A percentile compares a stretch with the other conserved stretches of the same genome.
phyloP scores from a whole-genome alignment of 2,329 filamentous ascomycete genomes.

The Fusarium sp. region DNA sequence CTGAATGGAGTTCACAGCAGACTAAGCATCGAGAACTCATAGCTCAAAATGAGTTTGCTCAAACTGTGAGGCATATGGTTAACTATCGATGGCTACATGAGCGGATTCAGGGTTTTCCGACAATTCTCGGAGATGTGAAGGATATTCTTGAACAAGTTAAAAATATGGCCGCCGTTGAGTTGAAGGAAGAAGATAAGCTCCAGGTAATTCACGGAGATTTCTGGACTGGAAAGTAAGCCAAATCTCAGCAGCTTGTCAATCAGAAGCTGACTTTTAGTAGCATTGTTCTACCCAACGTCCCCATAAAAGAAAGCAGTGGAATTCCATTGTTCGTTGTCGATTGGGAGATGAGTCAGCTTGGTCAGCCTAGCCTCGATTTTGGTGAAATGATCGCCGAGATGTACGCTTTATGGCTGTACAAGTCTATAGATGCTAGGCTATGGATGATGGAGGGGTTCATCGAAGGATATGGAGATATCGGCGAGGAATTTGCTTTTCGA shows the following conservation, averaged over 20 bases:
- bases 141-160: too few relatives aligned
- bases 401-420: conserved; percentile 16
- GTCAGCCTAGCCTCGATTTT: background rate
- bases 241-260: fast-evolving
- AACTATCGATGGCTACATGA: conserved; percentile 6
- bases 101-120: too few relatives aligned
- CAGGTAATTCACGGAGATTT: conserved; percentile 20
- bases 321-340: background rate
- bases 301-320: background rate
- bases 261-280: background rate
- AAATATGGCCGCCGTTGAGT: too few relatives aligned
- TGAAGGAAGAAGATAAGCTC: background rate
- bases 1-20: background rate
- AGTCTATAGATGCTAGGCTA: background rate
- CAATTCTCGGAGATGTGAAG: too few relatives aligned
- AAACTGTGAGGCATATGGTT: conserved; percentile 10
- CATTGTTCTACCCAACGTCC: background rate
- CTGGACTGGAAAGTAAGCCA: conserved; percentile 12
- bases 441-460: conserved; percentile 18
- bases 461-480: background rate
- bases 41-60: background rate
- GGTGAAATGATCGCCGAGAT: conserved; percentile 24
- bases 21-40: background rate
- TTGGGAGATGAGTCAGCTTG: conserved; percentile 6
- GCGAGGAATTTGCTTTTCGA: conserved; percentile 1